Conservation (phyloP, 345 rosid species). For the Linum usitatissimum region DNA sequence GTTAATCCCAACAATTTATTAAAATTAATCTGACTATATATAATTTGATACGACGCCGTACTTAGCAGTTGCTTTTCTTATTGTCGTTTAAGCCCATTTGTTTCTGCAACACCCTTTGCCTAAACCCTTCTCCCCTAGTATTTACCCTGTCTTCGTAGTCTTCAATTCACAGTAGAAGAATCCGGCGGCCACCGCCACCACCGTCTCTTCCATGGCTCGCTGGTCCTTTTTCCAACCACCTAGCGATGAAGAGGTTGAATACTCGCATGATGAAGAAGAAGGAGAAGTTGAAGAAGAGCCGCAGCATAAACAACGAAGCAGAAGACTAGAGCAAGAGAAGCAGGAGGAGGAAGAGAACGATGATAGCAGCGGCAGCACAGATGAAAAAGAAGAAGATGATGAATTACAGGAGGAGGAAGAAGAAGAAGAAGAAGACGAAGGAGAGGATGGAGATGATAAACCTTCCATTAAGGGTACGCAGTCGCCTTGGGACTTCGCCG, state of each 20-base stretch:
- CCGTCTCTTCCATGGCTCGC: constrained; percentile 29
- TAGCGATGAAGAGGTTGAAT: constrained; percentile 57
- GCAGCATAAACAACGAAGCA: not conserved
- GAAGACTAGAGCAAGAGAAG: constrained; percentile 13
- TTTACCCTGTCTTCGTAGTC: no score
- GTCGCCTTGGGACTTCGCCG: constrained; percentile 88
- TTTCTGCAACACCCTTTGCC: no score
- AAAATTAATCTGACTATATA: no score
- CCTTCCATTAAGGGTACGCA: constrained; percentile 26
- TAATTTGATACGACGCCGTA: no score
- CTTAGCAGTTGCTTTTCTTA: no score
- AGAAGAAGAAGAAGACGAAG: constrained; percentile 21
- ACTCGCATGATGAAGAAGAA: constrained; percentile 16
- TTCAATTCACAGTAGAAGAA: not conserved
- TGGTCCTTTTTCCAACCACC: constrained; percentile 49
- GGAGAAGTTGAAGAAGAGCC: constrained; percentile 21
- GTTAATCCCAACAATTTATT: no score
- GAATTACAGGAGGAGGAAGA: not conserved
- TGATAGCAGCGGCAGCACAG: constrained; percentile 9
- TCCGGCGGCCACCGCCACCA: not conserved
- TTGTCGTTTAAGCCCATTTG: no score
- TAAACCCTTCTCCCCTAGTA: no score
- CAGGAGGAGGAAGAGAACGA: constrained; percentile 19
- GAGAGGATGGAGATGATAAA: constrained; percentile 16
- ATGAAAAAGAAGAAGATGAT: not conserved